Evolutionary conservation across 108 stramenopile genomes (phyloP).

Genomic region (Pseudonitzschia multistriata): DNA sequence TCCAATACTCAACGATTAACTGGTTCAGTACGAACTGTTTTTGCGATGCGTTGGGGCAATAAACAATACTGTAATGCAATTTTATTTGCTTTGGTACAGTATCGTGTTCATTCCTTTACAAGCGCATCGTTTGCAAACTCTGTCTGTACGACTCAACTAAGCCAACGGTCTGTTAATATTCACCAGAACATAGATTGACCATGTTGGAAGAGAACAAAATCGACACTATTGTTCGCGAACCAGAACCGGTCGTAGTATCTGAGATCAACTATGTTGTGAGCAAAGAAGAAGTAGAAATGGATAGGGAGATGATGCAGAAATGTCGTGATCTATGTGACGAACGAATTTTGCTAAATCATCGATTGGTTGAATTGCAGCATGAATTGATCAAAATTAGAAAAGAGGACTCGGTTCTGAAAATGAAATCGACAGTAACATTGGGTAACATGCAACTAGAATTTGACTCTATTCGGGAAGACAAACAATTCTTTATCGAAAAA

Average conservation of each 20-base stretch:
- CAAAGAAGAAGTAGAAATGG: background rate
- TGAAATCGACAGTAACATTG: slow-evolving; percentile 7
- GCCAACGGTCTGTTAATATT: too few species aligned
- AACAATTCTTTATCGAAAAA: slow-evolving; percentile 6
- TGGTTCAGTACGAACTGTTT: too few species aligned
- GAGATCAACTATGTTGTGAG: background rate
- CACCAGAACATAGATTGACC: too few species aligned
- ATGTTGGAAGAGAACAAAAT: background rate
- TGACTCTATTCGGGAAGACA: slow-evolving; percentile 6
- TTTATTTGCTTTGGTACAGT: too few species aligned
- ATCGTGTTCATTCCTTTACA: too few species aligned
- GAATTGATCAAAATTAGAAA: background rate
- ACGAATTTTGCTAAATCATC: background rate
- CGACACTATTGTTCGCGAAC: background rate
- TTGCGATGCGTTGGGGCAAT: too few species aligned
- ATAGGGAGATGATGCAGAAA: background rate
- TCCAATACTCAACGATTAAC: too few species aligned
- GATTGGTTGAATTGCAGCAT: background rate
- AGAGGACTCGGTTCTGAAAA: background rate
- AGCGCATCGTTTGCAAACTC: too few species aligned
- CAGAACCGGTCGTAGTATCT: background rate
- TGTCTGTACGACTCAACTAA: too few species aligned
- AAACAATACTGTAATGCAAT: too few species aligned
- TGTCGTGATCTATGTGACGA: background rate
- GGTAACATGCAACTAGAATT: background rate